Evolutionary conservation across 192 early-diverging fungal species (phyloP), one percentile per base, ranked within the genome.

Genomic region (Coemansia sp.): DNA sequence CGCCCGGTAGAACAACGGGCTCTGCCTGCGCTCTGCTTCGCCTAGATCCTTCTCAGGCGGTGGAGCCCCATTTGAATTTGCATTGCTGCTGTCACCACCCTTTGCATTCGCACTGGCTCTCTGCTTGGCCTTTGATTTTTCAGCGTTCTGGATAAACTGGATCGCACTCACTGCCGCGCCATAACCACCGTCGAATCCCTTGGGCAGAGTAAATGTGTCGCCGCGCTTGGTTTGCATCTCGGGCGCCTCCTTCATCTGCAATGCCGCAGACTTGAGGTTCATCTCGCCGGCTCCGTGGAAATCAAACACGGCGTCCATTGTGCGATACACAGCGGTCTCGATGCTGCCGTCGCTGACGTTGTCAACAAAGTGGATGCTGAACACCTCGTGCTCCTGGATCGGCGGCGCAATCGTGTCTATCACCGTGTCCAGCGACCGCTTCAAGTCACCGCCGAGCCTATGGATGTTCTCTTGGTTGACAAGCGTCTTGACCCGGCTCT

Each of bases 371-470:
- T 64, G 70, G 31, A 84, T 71, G 35, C 57, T 77, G 39, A 79
- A 84, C 21, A 76, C 73, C 40, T 75, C 77, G 58, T 84, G 74
- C 48, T 79, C 77, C 23, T 67, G 70, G 53, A 84, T 79, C 1
- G 82, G 82, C 58, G 82, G 82, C 18, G 82, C 82, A 25, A 84
- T 72, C 5, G 76, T 75, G 59, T 84, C 77, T 20, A 84, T 84
- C 29, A 84, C 77, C 3, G 77, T 71, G 64, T 71, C 70, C 28
- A 84, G 70, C 46, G 66, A 68, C 31, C 74, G 73, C 62, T 70
- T 71, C 18, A 84, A 55, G 21, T 76, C 74, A 9, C 76, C 70
- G 28, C 81, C 48, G 10, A 83, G 43, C 63, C 71, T 74, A 53
- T 61, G 55, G 53, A 79, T 67, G 34, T 66, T 79, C 65, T 75